Percentiles rank a stretch among this genome's conserved stretches.
Evolutionary conservation across 345 rosid species (phyloP).

Genomic region (Eucalyptus globulus): DNA sequence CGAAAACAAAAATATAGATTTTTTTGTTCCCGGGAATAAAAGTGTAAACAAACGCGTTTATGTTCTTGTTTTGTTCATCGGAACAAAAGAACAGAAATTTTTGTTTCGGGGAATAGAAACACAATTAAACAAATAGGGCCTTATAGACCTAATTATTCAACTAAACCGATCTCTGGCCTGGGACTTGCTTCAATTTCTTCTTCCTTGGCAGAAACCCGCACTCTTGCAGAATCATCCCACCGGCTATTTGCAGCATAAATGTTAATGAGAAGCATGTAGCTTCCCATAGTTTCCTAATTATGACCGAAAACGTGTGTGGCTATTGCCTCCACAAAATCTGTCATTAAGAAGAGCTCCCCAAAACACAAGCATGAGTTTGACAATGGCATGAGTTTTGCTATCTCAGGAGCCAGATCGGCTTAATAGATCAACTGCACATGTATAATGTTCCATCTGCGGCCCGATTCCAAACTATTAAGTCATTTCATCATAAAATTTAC

Average conservation of each 20-base stretch:
- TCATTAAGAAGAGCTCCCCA: conserved; percentile 65
- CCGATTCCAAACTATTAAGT: conserved; percentile 14
- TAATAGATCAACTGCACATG: conserved; percentile 63
- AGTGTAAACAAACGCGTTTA: too few relatives aligned
- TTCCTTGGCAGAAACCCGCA: conserved; percentile 35
- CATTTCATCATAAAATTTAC: conserved; percentile 32
- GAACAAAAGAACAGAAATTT: too few relatives aligned
- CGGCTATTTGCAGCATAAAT: conserved; percentile 48
- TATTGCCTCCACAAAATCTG: conserved; percentile 26
- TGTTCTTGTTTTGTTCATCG: too few relatives aligned
- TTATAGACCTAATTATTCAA: conserved; percentile 22
- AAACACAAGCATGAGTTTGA: conserved; percentile 51
- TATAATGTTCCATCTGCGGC: conserved; percentile 59
- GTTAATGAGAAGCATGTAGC: background rate
- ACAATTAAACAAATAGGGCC: too few relatives aligned
- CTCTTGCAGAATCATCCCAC: conserved; percentile 55
- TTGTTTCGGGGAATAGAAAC: too few relatives aligned
- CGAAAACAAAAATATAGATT: too few relatives aligned
- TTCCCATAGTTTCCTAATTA: background rate
- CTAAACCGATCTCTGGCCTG: conserved; percentile 58
- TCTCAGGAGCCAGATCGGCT: conserved; percentile 52
- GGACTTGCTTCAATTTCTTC: conserved; percentile 53
- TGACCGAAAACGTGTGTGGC: conserved; percentile 5
- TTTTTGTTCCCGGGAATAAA: too few relatives aligned
- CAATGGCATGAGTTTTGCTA: conserved; percentile 50